Percentiles rank a stretch among this genome's conserved stretches.
phyloP scores from a whole-genome alignment of 257 asterid species.

The Solanum arcanum region DNA sequence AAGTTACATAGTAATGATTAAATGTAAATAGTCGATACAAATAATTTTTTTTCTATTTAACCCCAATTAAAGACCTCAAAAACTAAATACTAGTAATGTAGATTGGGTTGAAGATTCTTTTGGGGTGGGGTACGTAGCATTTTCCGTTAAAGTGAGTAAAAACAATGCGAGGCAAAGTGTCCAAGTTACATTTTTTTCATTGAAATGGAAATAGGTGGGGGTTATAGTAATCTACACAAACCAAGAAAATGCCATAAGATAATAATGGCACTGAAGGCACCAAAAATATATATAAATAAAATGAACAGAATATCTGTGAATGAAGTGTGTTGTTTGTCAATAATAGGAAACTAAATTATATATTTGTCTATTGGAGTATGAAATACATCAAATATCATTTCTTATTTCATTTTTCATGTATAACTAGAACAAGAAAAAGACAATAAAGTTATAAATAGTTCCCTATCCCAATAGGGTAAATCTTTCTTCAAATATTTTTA shows the following conservation, averaged over 20 bases:
- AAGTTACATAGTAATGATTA: too few relatives aligned
- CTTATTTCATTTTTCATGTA: background rate
- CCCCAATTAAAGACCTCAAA: background rate
- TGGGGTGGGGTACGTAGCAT: background rate
- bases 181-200: background rate
- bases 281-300: background rate
- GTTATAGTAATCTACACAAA: background rate
- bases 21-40: too few relatives aligned
- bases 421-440: background rate
- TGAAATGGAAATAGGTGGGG: constrained; percentile 8
- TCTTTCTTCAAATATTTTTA: background rate
- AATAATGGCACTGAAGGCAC: background rate
- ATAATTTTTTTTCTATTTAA: too few relatives aligned
- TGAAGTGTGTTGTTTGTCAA: background rate
- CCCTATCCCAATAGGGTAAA: background rate
- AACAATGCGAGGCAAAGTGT: background rate
- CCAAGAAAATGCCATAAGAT: background rate
- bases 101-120: background rate
- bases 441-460: background rate
- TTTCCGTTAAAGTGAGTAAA: background rate
- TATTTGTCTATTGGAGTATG: background rate
- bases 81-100: background rate
- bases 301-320: background rate
- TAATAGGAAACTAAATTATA: background rate
- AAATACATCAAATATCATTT: background rate